These are phyloP conservation scores for Populus hybrid DNA, from an alignment of 441 rosid genomes.

Conservation along the genomic window DNA sequence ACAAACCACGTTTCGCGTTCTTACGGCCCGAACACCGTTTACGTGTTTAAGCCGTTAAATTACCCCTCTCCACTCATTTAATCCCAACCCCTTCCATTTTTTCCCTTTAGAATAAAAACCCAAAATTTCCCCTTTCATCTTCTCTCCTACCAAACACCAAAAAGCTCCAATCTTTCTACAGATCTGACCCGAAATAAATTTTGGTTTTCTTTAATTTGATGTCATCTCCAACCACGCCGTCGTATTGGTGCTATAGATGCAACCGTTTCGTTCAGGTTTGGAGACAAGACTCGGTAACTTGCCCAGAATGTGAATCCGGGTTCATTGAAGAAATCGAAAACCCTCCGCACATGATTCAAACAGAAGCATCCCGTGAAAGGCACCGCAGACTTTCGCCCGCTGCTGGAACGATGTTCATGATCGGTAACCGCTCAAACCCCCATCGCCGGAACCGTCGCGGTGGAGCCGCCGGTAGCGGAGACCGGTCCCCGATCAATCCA, in stretches of 20 bases:
- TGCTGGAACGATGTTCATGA: conserved; percentile 38
- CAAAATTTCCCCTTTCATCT: not conserved
- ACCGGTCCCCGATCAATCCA: conserved; percentile 70
- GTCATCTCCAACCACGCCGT: conserved; percentile 52
- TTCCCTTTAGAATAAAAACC: not conserved
- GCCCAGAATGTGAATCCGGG: conserved; percentile 81
- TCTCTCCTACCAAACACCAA: not conserved
- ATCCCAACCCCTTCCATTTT: not conserved
- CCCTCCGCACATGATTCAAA: conserved; percentile 6
- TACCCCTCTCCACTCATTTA: not conserved
- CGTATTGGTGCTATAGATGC: conserved; percentile 86
- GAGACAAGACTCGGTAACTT: conserved; percentile 43
- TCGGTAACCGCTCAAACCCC: conserved; percentile 21
- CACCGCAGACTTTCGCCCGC: not conserved
- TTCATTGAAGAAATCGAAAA: conserved; percentile 69
- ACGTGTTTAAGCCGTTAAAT: conserved; percentile 28
- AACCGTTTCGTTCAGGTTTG: conserved; percentile 59
- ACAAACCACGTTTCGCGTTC: conserved; percentile 28
- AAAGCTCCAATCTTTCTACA: not conserved
- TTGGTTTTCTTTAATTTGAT: conserved; percentile 6
- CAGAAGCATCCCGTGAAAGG: not conserved
- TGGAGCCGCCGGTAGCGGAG: conserved; percentile 45
- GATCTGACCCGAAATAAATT: conserved; percentile 1
- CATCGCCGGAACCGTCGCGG: conserved; percentile 23
- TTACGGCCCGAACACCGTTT: conserved; percentile 16